Base-by-base conservation (phyloP, 179 eudicot species). In the Patellifolia procumbens region DNA sequence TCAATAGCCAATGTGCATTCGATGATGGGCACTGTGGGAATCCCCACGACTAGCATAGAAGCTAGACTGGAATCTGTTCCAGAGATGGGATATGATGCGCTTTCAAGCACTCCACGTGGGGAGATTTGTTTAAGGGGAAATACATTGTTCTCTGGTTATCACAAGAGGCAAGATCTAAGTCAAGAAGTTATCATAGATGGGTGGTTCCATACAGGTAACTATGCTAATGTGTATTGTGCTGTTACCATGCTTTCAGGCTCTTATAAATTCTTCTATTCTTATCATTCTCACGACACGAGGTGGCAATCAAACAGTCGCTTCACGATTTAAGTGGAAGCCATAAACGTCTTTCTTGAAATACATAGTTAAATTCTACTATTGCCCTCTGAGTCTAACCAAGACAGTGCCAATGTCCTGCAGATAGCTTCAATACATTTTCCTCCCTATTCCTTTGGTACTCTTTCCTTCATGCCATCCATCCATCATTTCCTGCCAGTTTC, bases 61-160 rank as follows among this genome's bases (percentile, higher is more conserved):
- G 97, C 91, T 43, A 91, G 98, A 84, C 89, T 95, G 60, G 98
- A 95, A 73, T 95, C 99, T 1, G 96, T 95, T 35, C 98, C 96
- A 7, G 99, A 95, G 80, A 88, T 95, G 90, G 96, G 88, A 62
- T 95, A 95, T 67, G 94, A 95, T 77, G 97, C 98, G 42, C 89
- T 91, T 68, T 86, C 91, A 32, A 67, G 59, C 43, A 82, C 86
- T 52, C 97, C 99, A 6, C 97, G 98, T 51, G 99, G 99, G 7
- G 99, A 95, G 84, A 89, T 95, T 61, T 95, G 99, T 76, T 80
- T 93, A 71, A 83, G 98, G 85, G 99, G 98, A 8, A 88, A 80
- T 34, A 90, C 97, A 8, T 81, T 95, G 85, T 95, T 95, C 83
- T 95, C 97, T n/a, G 99, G 98, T 51, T 95, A 95, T 71, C 83